Base-by-base conservation (phyloP, 305 asterid species). In the Fraxinus baroniana region DNA sequence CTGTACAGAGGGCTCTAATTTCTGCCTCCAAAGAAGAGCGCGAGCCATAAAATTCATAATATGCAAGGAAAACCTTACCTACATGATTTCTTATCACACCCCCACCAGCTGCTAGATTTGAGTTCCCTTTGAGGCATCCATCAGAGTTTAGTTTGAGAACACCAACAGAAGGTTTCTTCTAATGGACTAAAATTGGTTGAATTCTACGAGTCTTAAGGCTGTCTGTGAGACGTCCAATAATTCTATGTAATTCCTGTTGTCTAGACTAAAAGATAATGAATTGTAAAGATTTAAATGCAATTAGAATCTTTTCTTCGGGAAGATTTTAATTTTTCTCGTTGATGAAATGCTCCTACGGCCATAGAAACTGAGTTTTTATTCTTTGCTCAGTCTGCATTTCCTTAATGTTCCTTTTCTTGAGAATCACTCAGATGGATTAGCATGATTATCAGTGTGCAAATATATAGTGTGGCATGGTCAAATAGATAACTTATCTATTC, bases 401-500 rank as follows among this genome's bases (percentile, higher is more conserved):
- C 35, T 66, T 12, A 2, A 13, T 68, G 74, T 13, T 68, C 39
- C 18, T 68, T 68, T 68, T 5, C 2, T 10, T 26, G 36, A 10
- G 39, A 68, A 30, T 30, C 39, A 15, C 74, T 28, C 20, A 12
- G n/a, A 64, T 26, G 37, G 74, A 28, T 68, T 68, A 64, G 15
- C 33, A 22, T 64, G 74, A 13, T 28, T 68, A 26, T 26, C 39
- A 28, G 60, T 39, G 68, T 6, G 15, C 70, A 66, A 28, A 41
- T 24, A 30, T 73, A 24, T 52, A 15, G 46, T 49, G 66, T 77
- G 76, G 77, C 78, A 74, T 78, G 70, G 18, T 70, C 71, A 36
- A 33, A 10, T 64, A 3, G 4, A 28, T 84, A 52, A 80, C 32
- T 41, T 24, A 32, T 80, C 9, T n/a, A 32, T 66, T 83, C 81